These are phyloP conservation scores for Cicer judaicum DNA, from an alignment of 306 rosid species.

Conservation along the genomic window DNA sequence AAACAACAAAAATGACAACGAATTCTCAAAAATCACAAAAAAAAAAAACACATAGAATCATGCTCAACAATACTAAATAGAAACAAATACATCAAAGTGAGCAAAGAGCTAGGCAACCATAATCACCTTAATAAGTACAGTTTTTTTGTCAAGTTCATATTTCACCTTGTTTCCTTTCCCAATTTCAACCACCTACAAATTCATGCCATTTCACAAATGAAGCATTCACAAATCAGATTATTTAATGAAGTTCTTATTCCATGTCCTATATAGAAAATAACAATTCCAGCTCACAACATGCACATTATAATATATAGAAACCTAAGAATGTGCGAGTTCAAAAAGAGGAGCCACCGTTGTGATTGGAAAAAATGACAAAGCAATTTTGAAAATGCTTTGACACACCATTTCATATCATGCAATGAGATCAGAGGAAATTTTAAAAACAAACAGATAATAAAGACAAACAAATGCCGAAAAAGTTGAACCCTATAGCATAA, in stretches of 20 bases:
- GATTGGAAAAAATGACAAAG: conserved; percentile 2
- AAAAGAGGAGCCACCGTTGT: conserved; percentile 1
- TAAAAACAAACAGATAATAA: background rate
- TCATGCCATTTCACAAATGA: conserved; percentile 37
- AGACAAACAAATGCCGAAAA: background rate
- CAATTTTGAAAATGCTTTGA: background rate
- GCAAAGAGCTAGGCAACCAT: background rate
- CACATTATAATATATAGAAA: background rate
- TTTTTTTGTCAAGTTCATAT: conserved; percentile 90
- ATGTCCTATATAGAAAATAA: background rate
- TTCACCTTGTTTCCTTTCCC: conserved; percentile 94
- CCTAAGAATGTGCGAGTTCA: background rate
- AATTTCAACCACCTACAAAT: conserved; percentile 80
- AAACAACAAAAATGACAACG: too few relatives aligned
- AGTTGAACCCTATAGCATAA: background rate
- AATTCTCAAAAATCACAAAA: too few relatives aligned
- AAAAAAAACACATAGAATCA: conserved; percentile 23
- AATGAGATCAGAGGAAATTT: background rate
- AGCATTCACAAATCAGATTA: conserved; percentile 21
- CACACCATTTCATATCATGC: background rate
- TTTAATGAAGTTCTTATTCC: background rate
- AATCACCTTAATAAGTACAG: conserved; percentile 81
- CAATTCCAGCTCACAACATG: conserved; percentile 19
- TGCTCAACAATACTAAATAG: conserved; percentile 36
- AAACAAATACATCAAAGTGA: background rate